These are phyloP conservation scores for Spencermartinsiella europaea DNA, from an alignment of 805 yeast species.

Conservation along the genomic window DNA sequence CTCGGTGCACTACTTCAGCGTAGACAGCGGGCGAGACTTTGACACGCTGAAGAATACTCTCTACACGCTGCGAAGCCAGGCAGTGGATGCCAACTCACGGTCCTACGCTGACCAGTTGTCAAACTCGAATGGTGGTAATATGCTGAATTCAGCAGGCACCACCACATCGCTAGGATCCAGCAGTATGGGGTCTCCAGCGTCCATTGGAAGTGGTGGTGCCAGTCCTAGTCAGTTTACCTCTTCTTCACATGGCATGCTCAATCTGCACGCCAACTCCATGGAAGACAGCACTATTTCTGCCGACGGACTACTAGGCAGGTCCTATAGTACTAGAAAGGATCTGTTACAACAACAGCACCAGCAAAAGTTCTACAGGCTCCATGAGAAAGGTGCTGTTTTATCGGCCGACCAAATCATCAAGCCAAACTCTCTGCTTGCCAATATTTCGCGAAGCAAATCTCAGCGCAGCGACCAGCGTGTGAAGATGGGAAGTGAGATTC, in stretches of 20 bases:
- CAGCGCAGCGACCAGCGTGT: not conserved
- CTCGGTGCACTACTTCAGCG: conserved; percentile 21
- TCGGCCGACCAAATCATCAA: conserved; percentile 6
- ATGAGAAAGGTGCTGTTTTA: not conserved
- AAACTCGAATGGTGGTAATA: not conserved
- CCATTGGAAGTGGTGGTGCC: not conserved
- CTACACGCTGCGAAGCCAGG: conserved; percentile 25
- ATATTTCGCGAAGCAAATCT: not conserved
- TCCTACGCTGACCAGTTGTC: not conserved
- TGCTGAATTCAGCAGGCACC: not conserved
- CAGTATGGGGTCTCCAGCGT: not conserved
- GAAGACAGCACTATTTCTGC: conserved; percentile 1
- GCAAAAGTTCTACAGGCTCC: not conserved
- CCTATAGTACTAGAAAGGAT: not conserved
- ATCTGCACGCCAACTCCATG: conserved; percentile 2
- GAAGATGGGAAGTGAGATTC: not conserved
- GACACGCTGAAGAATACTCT: conserved; percentile 27
- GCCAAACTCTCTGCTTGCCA: conserved; percentile 15
- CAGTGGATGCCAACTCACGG: conserved; percentile 1
- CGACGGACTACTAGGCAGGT: conserved; percentile 3
- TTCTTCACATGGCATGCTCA: not conserved
- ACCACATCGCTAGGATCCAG: not conserved
- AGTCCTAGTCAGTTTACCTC: not conserved
- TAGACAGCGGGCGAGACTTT: conserved; percentile 23
- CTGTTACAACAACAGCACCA: conserved; percentile 1